These are phyloP conservation scores for Tirmania nivea DNA, from an alignment of 495 filamentous ascomycete genomes.

Conservation along the genomic window DNA sequence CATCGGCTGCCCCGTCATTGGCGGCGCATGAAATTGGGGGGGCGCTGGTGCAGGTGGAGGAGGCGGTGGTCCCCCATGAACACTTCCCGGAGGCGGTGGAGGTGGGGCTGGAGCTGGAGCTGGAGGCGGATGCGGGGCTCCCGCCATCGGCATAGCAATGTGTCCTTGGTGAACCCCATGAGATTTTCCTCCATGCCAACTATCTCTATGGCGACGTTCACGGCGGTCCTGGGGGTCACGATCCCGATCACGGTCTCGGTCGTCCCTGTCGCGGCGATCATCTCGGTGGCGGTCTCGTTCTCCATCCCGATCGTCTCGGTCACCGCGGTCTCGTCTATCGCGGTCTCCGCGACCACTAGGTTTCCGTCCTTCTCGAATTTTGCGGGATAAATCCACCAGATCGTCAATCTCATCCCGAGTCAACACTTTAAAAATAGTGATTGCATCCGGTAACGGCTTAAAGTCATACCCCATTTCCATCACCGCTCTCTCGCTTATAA, in stretches of 20 bases:
- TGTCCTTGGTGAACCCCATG: not conserved
- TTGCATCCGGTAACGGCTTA: conserved; percentile 13
- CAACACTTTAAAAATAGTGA: conserved; percentile 16
- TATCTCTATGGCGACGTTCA: not conserved
- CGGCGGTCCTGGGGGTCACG: not conserved
- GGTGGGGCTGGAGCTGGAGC: not conserved
- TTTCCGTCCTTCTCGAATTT: conserved; percentile 6
- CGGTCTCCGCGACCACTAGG: not conserved
- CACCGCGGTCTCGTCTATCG: not conserved
- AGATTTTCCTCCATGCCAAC: not conserved
- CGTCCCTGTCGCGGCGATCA: not conserved
- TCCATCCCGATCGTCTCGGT: not conserved
- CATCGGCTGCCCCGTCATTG: conserved; percentile 1
- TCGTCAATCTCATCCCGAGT: conserved; percentile 13
- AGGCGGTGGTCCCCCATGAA: not conserved
- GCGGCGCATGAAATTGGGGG: conserved; percentile 5
- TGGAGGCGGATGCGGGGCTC: not conserved
- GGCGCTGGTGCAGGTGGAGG: conserved; percentile 10
- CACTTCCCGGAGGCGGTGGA: not conserved
- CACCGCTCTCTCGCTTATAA: conserved; percentile 16
- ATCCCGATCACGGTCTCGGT: not conserved
- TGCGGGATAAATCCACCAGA: conserved; percentile 12
- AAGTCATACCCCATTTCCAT: conserved; percentile 14
- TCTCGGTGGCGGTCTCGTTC: not conserved
- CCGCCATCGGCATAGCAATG: not conserved